Conservation (phyloP, 805 yeast genomes). For the Wickerhamomyces silvicola region DNA sequence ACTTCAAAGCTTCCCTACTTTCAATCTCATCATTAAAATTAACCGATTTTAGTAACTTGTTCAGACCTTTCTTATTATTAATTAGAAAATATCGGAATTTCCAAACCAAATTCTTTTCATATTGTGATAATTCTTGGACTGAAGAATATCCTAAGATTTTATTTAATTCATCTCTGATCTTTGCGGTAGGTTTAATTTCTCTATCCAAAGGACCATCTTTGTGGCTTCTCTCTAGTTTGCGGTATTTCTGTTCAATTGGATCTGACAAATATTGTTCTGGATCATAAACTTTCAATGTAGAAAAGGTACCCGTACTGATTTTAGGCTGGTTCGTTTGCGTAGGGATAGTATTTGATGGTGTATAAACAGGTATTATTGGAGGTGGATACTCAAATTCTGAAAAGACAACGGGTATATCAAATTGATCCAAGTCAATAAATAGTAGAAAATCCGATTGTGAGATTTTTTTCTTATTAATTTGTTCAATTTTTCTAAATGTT, state of each 20-base stretch:
- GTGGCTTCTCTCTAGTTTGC: conserved; percentile 78
- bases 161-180: conserved; percentile 65
- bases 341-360: conserved; percentile 36
- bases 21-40: conserved; percentile 85
- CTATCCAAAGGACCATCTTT: conserved; percentile 71
- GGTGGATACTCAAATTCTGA: conserved; percentile 45
- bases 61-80: conserved; percentile 59
- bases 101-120: conserved; percentile 87
- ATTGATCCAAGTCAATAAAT: conserved; percentile 53
- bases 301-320: conserved; percentile 25
- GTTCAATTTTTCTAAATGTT: conserved; percentile 45
- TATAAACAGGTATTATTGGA: conserved; percentile 29
- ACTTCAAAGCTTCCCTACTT: conserved; percentile 68
- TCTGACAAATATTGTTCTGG: conserved; percentile 66
- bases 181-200: conserved; percentile 85
- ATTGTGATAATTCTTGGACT: conserved; percentile 70
- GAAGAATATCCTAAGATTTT: conserved; percentile 73
- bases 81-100: conserved; percentile 77
- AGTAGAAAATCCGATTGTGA: conserved; percentile 31
- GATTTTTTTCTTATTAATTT: conserved; percentile 16
- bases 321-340: conserved; percentile 23
- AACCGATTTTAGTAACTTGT: conserved; percentile 81
- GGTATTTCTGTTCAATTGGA: conserved; percentile 83
- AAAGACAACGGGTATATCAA: conserved; percentile 67
- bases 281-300: conserved; percentile 46